phyloP scores from a whole-genome alignment of 305 asterid genomes.

The Solanum hybrid region DNA sequence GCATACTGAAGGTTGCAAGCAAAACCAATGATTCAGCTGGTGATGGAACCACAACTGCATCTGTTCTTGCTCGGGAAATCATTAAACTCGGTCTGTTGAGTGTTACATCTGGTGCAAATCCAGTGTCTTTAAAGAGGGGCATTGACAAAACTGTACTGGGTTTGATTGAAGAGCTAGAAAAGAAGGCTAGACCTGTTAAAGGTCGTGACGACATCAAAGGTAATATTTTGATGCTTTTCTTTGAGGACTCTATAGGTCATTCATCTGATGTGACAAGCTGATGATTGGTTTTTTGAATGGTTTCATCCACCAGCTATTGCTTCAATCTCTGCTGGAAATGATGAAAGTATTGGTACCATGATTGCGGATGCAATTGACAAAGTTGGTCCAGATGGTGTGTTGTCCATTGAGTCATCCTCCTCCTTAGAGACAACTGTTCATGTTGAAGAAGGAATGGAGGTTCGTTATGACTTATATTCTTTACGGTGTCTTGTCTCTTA shows the following conservation, averaged over 20 bases:
- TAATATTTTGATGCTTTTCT: conserved; percentile 14
- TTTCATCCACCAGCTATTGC: conserved; percentile 59
- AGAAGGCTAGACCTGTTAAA: conserved; percentile 84
- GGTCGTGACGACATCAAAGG: conserved; percentile 93
- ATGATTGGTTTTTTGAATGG: neutral
- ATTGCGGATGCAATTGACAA: conserved; percentile 96
- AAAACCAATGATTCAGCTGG: conserved; percentile 99
- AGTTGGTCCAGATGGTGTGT: conserved; percentile 98
- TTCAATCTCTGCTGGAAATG: conserved; percentile 93
- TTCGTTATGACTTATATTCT: conserved; percentile 13
- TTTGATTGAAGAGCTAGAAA: conserved; percentile 74
- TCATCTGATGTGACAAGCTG: neutral
- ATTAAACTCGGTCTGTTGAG: conserved; percentile 86
- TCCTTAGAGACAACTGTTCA: conserved; percentile 95
- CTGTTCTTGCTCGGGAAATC: conserved; percentile 94
- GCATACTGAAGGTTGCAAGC: conserved; percentile 75
- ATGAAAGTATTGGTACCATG: conserved; percentile 77
- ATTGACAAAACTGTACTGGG: conserved; percentile 81
- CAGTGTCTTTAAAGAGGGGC: conserved; percentile 86
- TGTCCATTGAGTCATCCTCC: conserved; percentile 94
- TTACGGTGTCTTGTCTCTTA: neutral
- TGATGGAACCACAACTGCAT: conserved; percentile 96
- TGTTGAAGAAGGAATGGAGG: conserved; percentile 99
- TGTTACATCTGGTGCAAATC: conserved; percentile 97
- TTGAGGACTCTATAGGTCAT: neutral